Percentiles rank a stretch among this genome's conserved stretches.
Evolutionary conservation across 768 basidiomycete species (phyloP).

Genomic region (Russula sp.): DNA sequence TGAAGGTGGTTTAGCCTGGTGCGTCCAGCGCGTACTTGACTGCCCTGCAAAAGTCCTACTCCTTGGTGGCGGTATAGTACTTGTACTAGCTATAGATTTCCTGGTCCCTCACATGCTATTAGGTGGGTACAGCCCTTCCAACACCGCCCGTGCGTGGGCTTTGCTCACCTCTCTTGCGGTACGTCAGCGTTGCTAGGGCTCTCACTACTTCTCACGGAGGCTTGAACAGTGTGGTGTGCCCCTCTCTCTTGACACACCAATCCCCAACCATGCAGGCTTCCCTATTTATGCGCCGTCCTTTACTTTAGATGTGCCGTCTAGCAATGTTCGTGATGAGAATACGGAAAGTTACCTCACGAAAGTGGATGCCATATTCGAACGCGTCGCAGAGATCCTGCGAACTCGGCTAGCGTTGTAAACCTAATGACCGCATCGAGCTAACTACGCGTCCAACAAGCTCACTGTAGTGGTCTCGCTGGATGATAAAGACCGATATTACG

Average conservation of each 20-base stretch:
- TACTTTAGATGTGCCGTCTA: slow-evolving; percentile 68
- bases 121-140: slow-evolving; percentile 84
- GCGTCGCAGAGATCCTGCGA: slow-evolving; percentile 27
- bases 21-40: slow-evolving; percentile 48
- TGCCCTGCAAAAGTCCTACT: slow-evolving; percentile 61
- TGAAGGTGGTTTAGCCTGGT: slow-evolving; percentile 67
- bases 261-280: slow-evolving; percentile 75
- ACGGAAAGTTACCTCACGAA: slow-evolving; percentile 51
- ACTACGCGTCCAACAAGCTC: not conserved
- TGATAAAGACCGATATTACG: not conserved
- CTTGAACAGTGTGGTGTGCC: slow-evolving; percentile 50
- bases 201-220: slow-evolving; percentile 1
- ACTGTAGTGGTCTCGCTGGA: not conserved
- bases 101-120: slow-evolving; percentile 5
- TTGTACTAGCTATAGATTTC: not conserved
- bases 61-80: slow-evolving; percentile 67
- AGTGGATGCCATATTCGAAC: slow-evolving; percentile 40
- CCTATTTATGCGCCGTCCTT: slow-evolving; percentile 78
- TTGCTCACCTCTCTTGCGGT: slow-evolving; percentile 76
- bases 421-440: not conserved
- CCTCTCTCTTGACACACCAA: slow-evolving; percentile 55
- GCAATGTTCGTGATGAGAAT: slow-evolving; percentile 75
- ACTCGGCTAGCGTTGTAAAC: slow-evolving; percentile 6
- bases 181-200: slow-evolving; percentile 34
- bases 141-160: slow-evolving; percentile 85